These are phyloP conservation scores for Sugiyamaella smithiae DNA, from an alignment of 805 yeast species.

Conservation along the genomic window DNA sequence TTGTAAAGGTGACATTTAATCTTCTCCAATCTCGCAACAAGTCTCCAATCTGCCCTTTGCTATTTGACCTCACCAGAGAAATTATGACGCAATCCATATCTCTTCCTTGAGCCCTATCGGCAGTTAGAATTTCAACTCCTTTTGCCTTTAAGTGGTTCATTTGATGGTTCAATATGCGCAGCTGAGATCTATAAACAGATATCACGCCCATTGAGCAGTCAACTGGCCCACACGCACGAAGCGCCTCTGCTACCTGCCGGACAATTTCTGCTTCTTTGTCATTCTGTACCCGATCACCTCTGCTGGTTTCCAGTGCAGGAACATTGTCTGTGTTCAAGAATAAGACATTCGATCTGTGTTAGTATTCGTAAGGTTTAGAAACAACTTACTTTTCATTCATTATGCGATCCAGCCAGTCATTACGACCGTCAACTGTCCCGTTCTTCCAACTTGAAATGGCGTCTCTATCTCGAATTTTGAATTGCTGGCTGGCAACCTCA, in stretches of 20 bases:
- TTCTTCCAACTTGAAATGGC: slow-evolving; percentile 15
- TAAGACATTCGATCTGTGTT: slow-evolving; percentile 48
- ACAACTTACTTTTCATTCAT: slow-evolving; percentile 46
- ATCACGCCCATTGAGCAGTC: slow-evolving; percentile 73
- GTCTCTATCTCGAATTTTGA: slow-evolving; percentile 47
- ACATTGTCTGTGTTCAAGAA: slow-evolving; percentile 77
- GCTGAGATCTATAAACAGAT: slow-evolving; percentile 84
- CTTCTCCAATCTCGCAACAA: slow-evolving; percentile 86
- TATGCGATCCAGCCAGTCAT: slow-evolving; percentile 56
- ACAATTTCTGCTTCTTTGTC: slow-evolving; percentile 67
- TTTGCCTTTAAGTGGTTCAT: slow-evolving; percentile 18
- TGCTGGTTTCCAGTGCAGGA: slow-evolving; percentile 52
- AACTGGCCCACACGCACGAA: slow-evolving; percentile 58
- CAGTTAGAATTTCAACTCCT: slow-evolving; percentile 74
- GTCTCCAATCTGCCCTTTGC: slow-evolving; percentile 64
- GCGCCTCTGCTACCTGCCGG: slow-evolving; percentile 56
- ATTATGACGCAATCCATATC: slow-evolving; percentile 90
- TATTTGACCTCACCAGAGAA: slow-evolving; percentile 83
- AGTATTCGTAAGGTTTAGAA: no score
- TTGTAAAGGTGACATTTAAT: slow-evolving; percentile 88
- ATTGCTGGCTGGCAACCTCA: slow-evolving; percentile 55
- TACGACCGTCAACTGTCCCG: neutral
- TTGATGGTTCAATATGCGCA: slow-evolving; percentile 43
- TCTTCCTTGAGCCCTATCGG: slow-evolving; percentile 94
- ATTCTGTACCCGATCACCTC: slow-evolving; percentile 72